These are phyloP conservation scores for Viridothelium virens DNA, from an alignment of 495 filamentous ascomycete genomes.

Conservation along the genomic window DNA sequence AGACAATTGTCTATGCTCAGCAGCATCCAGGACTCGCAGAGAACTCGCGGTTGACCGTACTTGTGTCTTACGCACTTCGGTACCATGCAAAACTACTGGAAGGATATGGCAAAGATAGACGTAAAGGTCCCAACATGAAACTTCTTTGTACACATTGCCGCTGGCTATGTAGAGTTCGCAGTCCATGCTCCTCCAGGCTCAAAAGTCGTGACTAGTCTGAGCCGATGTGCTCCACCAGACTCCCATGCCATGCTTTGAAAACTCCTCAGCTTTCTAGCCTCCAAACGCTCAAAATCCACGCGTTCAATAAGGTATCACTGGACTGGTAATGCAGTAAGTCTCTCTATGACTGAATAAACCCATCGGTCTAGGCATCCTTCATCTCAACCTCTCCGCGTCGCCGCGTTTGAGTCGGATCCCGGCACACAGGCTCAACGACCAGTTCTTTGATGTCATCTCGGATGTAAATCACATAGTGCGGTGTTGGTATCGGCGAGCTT, in stretches of 20 bases:
- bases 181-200: too few relatives aligned
- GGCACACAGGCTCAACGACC: conserved; percentile 54
- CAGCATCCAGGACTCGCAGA: background rate
- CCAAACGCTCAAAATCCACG: background rate
- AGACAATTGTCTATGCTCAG: background rate
- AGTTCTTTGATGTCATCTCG: conserved; percentile 52
- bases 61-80: too few relatives aligned
- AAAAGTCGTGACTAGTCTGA: too few relatives aligned
- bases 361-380: background rate
- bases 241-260: background rate
- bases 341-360: background rate
- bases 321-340: background rate
- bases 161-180: too few relatives aligned
- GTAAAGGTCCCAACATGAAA: too few relatives aligned
- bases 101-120: too few relatives aligned
- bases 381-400: background rate
- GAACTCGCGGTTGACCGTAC: background rate
- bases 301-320: background rate
- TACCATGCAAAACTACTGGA: too few relatives aligned
- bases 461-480: conserved; percentile 86
- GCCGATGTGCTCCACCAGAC: too few relatives aligned
- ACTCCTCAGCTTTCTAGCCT: background rate
- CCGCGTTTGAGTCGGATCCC: conserved; percentile 31
- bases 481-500: conserved; percentile 53
- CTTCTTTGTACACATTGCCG: too few relatives aligned